These are phyloP conservation scores for Cryptococcus sp. DNA, from an alignment of 1,284 basidiomycete genomes.

Conservation along the genomic window DNA sequence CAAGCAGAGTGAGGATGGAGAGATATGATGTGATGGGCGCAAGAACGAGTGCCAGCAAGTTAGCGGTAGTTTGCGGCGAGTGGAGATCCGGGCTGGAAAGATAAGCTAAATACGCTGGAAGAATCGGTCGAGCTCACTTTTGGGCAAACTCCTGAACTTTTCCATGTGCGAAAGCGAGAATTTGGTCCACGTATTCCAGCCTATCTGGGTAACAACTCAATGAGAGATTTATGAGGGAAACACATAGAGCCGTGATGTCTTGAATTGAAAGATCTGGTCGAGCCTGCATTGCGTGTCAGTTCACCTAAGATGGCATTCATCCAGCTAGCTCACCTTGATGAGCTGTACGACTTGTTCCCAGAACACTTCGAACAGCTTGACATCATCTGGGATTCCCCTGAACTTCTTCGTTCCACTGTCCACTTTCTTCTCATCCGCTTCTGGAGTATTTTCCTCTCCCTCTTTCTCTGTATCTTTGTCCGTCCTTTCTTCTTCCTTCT, in stretches of 20 bases:
- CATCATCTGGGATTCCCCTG: constrained; percentile 86
- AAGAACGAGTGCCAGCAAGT: constrained; percentile 80
- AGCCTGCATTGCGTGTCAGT: constrained; percentile 55
- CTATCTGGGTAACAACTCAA: constrained; percentile 92
- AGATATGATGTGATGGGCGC: constrained; percentile 92
- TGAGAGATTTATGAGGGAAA: constrained; percentile 86
- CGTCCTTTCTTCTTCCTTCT: constrained; percentile 4
- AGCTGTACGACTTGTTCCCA: constrained; percentile 97
- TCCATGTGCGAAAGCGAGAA: constrained; percentile 75
- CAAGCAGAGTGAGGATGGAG: constrained; percentile 86
- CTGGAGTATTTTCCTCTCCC: constrained; percentile 51
- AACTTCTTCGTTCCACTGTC: constrained; percentile 51
- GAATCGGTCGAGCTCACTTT: constrained; percentile 52
- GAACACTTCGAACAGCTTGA: constrained; percentile 90
- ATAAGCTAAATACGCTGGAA: not conserved
- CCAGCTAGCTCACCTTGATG: constrained; percentile 65
- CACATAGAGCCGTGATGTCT: constrained; percentile 87
- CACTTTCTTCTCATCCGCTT: constrained; percentile 10
- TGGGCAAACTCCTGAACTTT: constrained; percentile 80
- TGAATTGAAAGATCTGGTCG: constrained; percentile 91
- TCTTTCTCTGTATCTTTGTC: constrained; percentile 25
- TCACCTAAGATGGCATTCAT: not conserved
- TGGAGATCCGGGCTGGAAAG: constrained; percentile 74
- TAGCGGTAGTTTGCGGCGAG: constrained; percentile 73
- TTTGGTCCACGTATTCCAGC: constrained; percentile 91